Evolutionary conservation across 2,329 filamentous ascomycete genomes (phyloP), one percentile per base, ranked within the genome.

Genomic region (Cryphonectria naterciae): DNA sequence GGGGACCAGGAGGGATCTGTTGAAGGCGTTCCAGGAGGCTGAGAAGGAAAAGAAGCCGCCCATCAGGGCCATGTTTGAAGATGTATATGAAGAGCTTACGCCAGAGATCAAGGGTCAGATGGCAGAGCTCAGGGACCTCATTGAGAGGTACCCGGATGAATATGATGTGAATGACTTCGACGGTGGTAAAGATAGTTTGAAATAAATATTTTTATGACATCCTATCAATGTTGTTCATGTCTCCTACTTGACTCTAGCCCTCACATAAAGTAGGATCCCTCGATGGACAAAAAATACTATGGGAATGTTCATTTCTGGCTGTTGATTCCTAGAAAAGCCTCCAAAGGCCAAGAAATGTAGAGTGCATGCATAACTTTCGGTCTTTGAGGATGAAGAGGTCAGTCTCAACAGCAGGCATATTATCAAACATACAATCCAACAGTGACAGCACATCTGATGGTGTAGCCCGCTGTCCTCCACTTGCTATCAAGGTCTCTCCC

Each of bases 61-160:
- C 1, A 85, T 97, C 46, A 84, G 88, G 63, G 79, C 86, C 69
- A 90, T 94, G 84, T 98, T 98, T 80, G 90, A 92, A 75, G 96
- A 96, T 80, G 88, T 98, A 1, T 99, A 98, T 80, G 94, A 96
- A 79, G 88, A 94, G 62, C 76, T 98, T 75, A 98, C 94, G 0
- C 80, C 80, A 11, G 79, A 81, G 37, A 73, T 81, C 72, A 87
- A 85, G 79, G 86, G 83, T 58, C 96, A 99, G 85, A 94, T 93
- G 83, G 82, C 82, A 74, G 77, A 95, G 82, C 83, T 98, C 77
- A 92, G 85, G 78, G 86, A 88, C n/a, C 87, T 97, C 67, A 78
- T 99, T 66, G 89, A 95, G 75, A 90, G 87, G 76, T 99, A 98
- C 82, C 95, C 95, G 0, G 90, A 93, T 49, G 96, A 99, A 84